Conservation (phyloP, 2,329 filamentous ascomycete genomes). For the Aureobasidium sp. region DNA sequence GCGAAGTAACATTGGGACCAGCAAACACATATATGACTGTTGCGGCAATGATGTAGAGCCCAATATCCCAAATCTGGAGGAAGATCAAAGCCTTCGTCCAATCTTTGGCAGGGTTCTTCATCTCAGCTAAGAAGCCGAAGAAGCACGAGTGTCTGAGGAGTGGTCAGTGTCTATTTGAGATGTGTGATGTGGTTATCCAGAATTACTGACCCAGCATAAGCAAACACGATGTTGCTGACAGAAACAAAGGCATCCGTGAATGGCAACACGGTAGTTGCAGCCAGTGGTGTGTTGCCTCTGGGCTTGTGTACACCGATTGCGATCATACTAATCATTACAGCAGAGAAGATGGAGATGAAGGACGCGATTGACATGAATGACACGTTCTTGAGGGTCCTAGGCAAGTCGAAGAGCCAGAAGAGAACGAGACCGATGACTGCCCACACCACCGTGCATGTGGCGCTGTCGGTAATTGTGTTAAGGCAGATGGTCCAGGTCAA, state of each 20-base stretch:
- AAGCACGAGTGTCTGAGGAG: constrained; percentile 35
- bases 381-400: constrained; percentile 47
- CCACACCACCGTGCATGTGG: constrained; percentile 59
- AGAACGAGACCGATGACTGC: constrained; percentile 53
- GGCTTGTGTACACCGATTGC: constrained; percentile 51
- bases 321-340: constrained; percentile 61
- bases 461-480: constrained; percentile 56
- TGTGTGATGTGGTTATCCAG: no score
- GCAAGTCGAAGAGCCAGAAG: constrained; percentile 53
- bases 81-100: constrained; percentile 57
- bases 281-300: constrained; percentile 21
- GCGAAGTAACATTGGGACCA: constrained; percentile 54
- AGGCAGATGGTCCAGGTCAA: constrained; percentile 66
- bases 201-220: constrained; percentile 43
- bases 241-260: constrained; percentile 53
- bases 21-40: constrained; percentile 61
- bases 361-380: constrained; percentile 10
- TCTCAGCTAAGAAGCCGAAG: constrained; percentile 59
- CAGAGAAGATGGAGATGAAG: constrained; percentile 55
- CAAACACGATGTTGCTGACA: constrained; percentile 64
- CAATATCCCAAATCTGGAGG: constrained; percentile 53
- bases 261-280: constrained; percentile 25
- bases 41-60: constrained; percentile 57
- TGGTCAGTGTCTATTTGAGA: no score
- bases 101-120: constrained; percentile 51